These are phyloP conservation scores for Lyophyllum atratum DNA, from an alignment of 768 basidiomycete genomes.

Conservation along the genomic window DNA sequence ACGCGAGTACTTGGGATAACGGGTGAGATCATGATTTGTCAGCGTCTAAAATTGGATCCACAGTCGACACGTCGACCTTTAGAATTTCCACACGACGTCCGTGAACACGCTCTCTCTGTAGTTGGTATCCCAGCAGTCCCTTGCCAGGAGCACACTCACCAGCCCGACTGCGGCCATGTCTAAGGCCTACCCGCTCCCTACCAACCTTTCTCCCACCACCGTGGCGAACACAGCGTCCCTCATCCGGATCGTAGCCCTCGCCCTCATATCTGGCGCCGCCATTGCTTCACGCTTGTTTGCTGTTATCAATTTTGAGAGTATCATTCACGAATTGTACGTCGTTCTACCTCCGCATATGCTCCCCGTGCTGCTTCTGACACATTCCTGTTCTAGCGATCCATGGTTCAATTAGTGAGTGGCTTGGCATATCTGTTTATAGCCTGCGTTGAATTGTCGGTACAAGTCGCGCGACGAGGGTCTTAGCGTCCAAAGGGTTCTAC, in stretches of 20 bases:
- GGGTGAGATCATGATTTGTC: conserved; percentile 12
- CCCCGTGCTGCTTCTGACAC: not conserved
- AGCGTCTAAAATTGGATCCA: conserved; percentile 16
- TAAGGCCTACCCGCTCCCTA: conserved; percentile 73
- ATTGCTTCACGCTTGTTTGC: conserved; percentile 96
- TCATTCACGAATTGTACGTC: conserved; percentile 99
- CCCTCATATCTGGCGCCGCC: conserved; percentile 90
- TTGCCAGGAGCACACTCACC: conserved; percentile 14
- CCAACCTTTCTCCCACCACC: conserved; percentile 66
- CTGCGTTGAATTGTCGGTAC: conserved; percentile 15
- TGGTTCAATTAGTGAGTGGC: conserved; percentile 97
- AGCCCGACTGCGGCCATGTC: conserved; percentile 54
- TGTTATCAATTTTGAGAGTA: conserved; percentile 97
- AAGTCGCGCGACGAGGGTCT: conserved; percentile 90
- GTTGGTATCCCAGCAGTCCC: not conserved
- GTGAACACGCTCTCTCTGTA: not conserved
- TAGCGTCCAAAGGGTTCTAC: conserved; percentile 94
- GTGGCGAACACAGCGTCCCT: conserved; percentile 89
- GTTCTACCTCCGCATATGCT: too few species aligned
- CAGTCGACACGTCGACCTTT: conserved; percentile 21
- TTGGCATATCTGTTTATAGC: conserved; percentile 15
- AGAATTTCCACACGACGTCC: not conserved
- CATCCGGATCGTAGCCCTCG: conserved; percentile 86
- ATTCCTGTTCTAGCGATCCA: conserved; percentile 66
- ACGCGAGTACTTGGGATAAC: too few species aligned